Evolutionary conservation across 2,329 filamentous ascomycete genomes (phyloP).

Genomic region (Herpotrichia juniperi): DNA sequence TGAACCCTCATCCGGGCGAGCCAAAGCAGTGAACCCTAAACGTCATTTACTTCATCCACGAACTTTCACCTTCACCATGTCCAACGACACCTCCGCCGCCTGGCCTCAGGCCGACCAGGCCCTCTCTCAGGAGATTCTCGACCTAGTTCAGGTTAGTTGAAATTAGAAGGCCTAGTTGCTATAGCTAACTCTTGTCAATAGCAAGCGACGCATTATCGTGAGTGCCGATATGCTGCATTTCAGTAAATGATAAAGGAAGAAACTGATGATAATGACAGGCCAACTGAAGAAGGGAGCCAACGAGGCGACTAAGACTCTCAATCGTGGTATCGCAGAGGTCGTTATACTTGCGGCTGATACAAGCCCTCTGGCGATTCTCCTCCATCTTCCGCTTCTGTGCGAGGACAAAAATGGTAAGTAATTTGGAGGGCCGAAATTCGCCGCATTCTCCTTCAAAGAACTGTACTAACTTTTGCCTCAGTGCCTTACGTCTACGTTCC

Average conservation of each 20-base stretch:
- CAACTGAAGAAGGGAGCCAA: conserved; percentile 55
- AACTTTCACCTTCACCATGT: conserved; percentile 20
- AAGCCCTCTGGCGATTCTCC: conserved; percentile 76
- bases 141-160: conserved; percentile 42
- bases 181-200: no score
- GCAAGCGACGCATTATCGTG: conserved; percentile 27
- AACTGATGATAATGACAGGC: no score
- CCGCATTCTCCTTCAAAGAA: conserved; percentile 42
- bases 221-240: no score
- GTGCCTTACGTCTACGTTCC: conserved; percentile 53
- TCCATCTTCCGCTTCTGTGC: conserved; percentile 76
- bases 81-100: conserved; percentile 39
- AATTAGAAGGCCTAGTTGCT: no score
- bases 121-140: conserved; percentile 54
- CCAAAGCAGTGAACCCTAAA: conserved; percentile 40
- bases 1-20: conserved; percentile 43
- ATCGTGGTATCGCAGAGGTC: conserved; percentile 88
- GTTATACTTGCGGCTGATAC: conserved; percentile 85
- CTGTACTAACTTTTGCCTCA: conserved; percentile 28
- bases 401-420: conserved; percentile 76
- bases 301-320: conserved; percentile 58
- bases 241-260: no score
- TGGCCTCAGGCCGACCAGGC: conserved; percentile 55
- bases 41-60: neutral
- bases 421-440: conserved; percentile 76